Base-by-base conservation (phyloP, 352 stramenopile species). In the Globisporangium splendens region DNA sequence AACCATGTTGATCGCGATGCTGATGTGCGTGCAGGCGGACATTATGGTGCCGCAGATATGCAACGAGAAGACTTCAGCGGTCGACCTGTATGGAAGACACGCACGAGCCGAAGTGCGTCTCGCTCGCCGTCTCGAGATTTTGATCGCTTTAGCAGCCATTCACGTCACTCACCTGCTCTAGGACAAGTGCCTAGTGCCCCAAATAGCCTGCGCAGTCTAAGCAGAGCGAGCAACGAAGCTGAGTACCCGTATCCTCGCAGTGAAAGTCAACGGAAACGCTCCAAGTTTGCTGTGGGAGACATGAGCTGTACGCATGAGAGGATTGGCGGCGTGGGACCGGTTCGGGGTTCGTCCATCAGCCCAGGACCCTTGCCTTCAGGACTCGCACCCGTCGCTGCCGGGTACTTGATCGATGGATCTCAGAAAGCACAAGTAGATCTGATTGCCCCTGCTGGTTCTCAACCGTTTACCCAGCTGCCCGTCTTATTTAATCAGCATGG, bases 311-410 rank as follows among this genome's bases (percentile, higher is more conserved):
- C n/a, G 14, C 56, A 38, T 18, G 43, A 59, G 35, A 50, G 50
- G 17, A 44, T 11, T 15, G 53, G 50, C 43, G n/a, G 54, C 28
- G 10, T 21, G 8, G 43, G 47, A 8, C 54, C 46, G 28, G 38
- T 33, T n/a, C 38, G 55, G 33, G 55, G 43, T 12, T 55, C 55
- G 4, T 46, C 24, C 31, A 61, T 46, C 31, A 61, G 55, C 31
- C 38, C 55, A 8, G 22, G 55, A 8, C 22, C 46, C 5, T 54
- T 61, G 8, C 24, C 46, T 8, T 39, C 52, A n/a, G 48, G 42
- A 15, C 47, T 42, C 12, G 35, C 38, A 1, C 51, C 56, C n/a
- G n/a, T n/a, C n/a, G 15, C 38, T 21, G 18, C 39, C 6, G 52
- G 39, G 2, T 59, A 50, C 42, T 11, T 17, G 13, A 31, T 59